A percentile compares a stretch with the other conserved stretches of the same genome.
These are phyloP conservation scores for Conidiobolus incongruus DNA, from an alignment of 371 early-diverging fungal genomes.

Conservation along the genomic window DNA sequence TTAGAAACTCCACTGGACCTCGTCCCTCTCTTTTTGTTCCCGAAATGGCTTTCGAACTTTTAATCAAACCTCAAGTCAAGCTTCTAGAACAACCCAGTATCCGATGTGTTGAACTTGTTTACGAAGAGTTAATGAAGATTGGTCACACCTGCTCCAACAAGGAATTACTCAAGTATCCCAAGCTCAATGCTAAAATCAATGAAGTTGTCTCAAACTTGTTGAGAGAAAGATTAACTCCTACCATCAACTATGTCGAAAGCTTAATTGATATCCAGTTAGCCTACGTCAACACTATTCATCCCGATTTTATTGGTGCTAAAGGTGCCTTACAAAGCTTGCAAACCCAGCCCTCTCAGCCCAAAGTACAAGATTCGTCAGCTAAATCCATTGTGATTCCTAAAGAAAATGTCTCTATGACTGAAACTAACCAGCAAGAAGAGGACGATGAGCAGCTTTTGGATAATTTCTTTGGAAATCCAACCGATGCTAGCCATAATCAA, in stretches of 20 bases:
- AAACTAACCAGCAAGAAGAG: conserved; percentile 10
- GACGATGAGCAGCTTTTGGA: conserved; percentile 32
- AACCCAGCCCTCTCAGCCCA: conserved; percentile 2
- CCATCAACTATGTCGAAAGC: conserved; percentile 48
- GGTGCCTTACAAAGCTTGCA: conserved; percentile 40
- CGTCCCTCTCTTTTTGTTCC: conserved; percentile 73
- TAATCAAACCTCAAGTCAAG: conserved; percentile 65
- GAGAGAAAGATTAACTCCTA: conserved; percentile 47
- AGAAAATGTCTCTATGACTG: background rate
- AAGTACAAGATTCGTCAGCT: too few species aligned
- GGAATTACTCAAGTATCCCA: conserved; percentile 58
- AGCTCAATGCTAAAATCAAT: conserved; percentile 45
- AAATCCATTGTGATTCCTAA: conserved; percentile 3
- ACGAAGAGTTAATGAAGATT: conserved; percentile 70
- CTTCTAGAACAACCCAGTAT: conserved; percentile 59
- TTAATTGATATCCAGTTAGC: conserved; percentile 66
- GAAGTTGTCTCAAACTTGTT: conserved; percentile 57
- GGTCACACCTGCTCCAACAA: conserved; percentile 64
- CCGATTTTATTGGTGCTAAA: conserved; percentile 65
- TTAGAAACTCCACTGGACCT: conserved; percentile 78
- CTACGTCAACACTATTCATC: conserved; percentile 85
- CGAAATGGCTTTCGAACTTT: conserved; percentile 69
- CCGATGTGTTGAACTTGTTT: conserved; percentile 65
- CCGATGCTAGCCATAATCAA: conserved; percentile 6
- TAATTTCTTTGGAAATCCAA: conserved; percentile 46